Evolutionary conservation across 805 yeast genomes (phyloP).

Genomic region (Nakazawaea ernobii): DNA sequence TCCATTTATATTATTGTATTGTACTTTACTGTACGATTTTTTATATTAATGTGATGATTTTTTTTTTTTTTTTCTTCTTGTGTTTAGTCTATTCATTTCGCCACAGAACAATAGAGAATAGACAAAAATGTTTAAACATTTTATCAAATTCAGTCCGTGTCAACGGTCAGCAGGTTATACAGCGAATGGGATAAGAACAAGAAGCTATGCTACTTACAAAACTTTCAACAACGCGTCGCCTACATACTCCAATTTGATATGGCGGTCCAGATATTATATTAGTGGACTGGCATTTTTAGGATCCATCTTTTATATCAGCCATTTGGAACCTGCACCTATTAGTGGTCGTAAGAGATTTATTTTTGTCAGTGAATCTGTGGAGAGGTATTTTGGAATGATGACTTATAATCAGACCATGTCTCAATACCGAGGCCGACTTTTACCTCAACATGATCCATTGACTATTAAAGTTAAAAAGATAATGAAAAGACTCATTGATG

Average conservation of each 20-base stretch:
- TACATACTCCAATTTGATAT: neutral
- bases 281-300: slow-evolving; percentile 29
- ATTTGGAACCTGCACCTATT: slow-evolving; percentile 76
- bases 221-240: slow-evolving; percentile 23
- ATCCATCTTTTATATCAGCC: slow-evolving; percentile 37
- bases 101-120: neutral
- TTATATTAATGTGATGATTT: neutral
- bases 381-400: slow-evolving; percentile 52
- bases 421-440: slow-evolving; percentile 45
- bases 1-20: neutral
- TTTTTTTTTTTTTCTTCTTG: neutral
- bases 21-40: neutral
- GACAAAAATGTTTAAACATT: neutral
- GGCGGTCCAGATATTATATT: too few species aligned
- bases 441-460: slow-evolving; percentile 61
- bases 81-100: neutral
- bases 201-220: slow-evolving; percentile 31
- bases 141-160: neutral
- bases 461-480: slow-evolving; percentile 50
- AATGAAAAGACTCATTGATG: slow-evolving; percentile 58
- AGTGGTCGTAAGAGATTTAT: slow-evolving; percentile 68
- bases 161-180: too few species aligned
- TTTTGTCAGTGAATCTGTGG: slow-evolving; percentile 64
- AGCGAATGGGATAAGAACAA: neutral
- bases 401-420: slow-evolving; percentile 56